Base-by-base conservation (phyloP, 2,329 filamentous ascomycete genomes). In the Podosphaera fusca region DNA sequence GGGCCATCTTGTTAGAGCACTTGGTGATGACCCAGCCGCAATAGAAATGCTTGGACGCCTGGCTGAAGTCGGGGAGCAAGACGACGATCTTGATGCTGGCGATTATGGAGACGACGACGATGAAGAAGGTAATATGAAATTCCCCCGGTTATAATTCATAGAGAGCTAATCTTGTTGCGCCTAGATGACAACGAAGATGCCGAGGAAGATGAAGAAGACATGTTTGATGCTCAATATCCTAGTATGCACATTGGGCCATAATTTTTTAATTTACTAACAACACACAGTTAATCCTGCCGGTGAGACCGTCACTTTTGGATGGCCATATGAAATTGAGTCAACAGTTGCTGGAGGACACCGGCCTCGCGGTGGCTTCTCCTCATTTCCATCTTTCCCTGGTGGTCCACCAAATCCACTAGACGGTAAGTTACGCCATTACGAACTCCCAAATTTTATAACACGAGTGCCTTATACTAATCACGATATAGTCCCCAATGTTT, bases 161-260 rank as follows among this genome's bases (percentile, higher is more conserved):
- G 9, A 42, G 14, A n/a, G 30, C 49, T 56, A 45, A 58, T 38
- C 21, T 33, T 3, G 3, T 6, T 42, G n/a, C 45, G 42, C 35
- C 36, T 52, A 60, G 75, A 75, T n/a, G 85, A 87, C 52, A 82
- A 85, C 21, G 83, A 85, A 46, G 81, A 82, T 49, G 79, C 82
- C 30, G 79, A 80, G 35, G 79, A 80, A 14, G 81, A 82, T 50
- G 84, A 87, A 55, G 78, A 80, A 29, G 77, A 81, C 57, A 80
- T 80, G 63, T 72, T 77, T 58, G 81, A 79, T 59, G 78, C 80
- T 59, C 76, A 78, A 31, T 79, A 76, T 67, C 73, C 75, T 58
- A 71, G 76, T 79, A 72, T 70, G 75, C 73, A 45, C 38, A 33
- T 2, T 33, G 6, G 2, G 2, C 30, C 14, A 33, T 2, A 29